These are phyloP conservation scores for Ceratobasidium sp. DNA, from an alignment of 1,284 basidiomycete genomes.

Conservation along the genomic window DNA sequence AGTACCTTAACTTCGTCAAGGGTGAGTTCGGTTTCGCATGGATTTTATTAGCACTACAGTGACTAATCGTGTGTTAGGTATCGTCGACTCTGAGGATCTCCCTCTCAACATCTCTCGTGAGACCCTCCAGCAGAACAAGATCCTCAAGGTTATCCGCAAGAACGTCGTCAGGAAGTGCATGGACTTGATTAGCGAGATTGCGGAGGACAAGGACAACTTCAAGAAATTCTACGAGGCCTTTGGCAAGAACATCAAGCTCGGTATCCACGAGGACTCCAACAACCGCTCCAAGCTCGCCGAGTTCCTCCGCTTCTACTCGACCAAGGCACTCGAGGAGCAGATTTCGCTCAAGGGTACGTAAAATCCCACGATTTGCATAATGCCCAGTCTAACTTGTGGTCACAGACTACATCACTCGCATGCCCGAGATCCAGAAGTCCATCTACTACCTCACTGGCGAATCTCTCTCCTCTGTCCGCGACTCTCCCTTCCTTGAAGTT, in stretches of 20 bases:
- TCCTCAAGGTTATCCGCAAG: slow-evolving; percentile 98
- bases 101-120: slow-evolving; percentile 99
- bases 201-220: slow-evolving; percentile 99
- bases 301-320: slow-evolving; percentile 98
- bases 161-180: slow-evolving; percentile 98
- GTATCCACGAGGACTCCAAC: slow-evolving; percentile 98
- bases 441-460: slow-evolving; percentile 99
- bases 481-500: slow-evolving; percentile 99
- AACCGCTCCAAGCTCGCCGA: slow-evolving; percentile 99
- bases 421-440: slow-evolving; percentile 99
- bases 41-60: neutral
- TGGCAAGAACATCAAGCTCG: slow-evolving; percentile 97
- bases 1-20: slow-evolving; percentile 99
- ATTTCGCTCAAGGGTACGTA: slow-evolving; percentile 87
- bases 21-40: slow-evolving; percentile 51
- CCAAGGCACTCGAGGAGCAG: slow-evolving; percentile 91
- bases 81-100: slow-evolving; percentile 99
- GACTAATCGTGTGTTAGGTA: slow-evolving; percentile 55
- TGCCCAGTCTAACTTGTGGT: neutral
- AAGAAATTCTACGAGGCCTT: slow-evolving; percentile 91
- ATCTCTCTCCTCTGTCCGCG: slow-evolving; percentile 86
- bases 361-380: neutral
- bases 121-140: slow-evolving; percentile 99
- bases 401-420: slow-evolving; percentile 97
- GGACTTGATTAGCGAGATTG: slow-evolving; percentile 94